These are phyloP conservation scores for Erodium maritimum DNA, from an alignment of 345 rosid genomes.

Conservation along the genomic window DNA sequence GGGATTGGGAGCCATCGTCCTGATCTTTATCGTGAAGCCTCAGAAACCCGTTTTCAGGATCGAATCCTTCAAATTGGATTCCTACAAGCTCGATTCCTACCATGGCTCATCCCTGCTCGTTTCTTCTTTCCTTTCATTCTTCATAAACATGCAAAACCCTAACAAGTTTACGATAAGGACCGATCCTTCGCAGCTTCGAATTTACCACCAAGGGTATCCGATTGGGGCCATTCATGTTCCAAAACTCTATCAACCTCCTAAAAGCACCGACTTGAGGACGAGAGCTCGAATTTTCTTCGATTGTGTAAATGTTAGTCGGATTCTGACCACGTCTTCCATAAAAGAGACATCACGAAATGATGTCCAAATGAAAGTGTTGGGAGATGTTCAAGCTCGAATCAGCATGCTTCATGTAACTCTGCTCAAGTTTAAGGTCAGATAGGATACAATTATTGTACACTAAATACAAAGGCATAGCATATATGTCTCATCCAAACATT, in stretches of 20 bases:
- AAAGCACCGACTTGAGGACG: constrained; percentile 16
- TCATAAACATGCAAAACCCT: constrained; percentile 23
- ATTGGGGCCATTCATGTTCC: constrained; percentile 18
- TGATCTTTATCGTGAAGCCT: constrained; percentile 17
- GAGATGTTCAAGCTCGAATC: constrained; percentile 12
- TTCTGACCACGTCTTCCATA: constrained; percentile 4
- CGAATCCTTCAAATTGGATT: constrained; percentile 14
- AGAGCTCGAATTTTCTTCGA: constrained; percentile 11
- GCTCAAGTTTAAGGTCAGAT: constrained; percentile 23
- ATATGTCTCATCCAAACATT: no score
- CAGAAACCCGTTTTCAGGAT: constrained; percentile 21
- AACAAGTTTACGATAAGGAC: constrained; percentile 21
- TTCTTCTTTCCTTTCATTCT: constrained; percentile 18
- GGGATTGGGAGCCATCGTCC: constrained; percentile 5
- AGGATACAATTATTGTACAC: no score
- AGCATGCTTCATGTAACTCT: constrained; percentile 11
- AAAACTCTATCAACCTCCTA: constrained; percentile 21
- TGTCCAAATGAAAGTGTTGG: constrained; percentile 16
- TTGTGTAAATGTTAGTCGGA: constrained; percentile 13
- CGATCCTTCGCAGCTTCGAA: constrained; percentile 17
- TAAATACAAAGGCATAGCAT: no score
- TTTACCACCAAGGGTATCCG: constrained; percentile 18
- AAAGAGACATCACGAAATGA: constrained; percentile 2
- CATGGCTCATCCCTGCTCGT: constrained; percentile 19
- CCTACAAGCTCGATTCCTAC: constrained; percentile 13